phyloP scores from a whole-genome alignment of 257 asterid species.

The Craterostigma plantagineum region DNA sequence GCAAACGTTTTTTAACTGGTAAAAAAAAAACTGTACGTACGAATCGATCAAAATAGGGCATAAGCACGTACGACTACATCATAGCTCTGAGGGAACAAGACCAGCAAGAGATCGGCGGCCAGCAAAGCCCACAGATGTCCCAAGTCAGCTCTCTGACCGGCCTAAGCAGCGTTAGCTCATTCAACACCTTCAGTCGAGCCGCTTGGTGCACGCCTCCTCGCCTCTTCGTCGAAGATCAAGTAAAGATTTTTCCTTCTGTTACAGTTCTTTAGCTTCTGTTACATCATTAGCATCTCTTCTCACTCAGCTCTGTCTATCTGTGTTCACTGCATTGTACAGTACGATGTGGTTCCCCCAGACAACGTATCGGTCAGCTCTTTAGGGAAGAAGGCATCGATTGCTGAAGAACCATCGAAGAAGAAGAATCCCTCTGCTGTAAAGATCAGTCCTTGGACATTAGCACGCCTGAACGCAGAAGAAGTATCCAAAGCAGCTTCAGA shows the following conservation, averaged over 20 bases:
- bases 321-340: too few relatives aligned
- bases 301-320: too few relatives aligned
- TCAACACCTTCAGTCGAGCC: slow-evolving; percentile 69
- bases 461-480: slow-evolving; percentile 82
- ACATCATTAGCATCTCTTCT: background rate
- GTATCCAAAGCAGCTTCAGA: slow-evolving; percentile 95
- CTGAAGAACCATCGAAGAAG: slow-evolving; percentile 57
- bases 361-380: slow-evolving; percentile 67
- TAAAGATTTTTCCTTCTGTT: slow-evolving; percentile 4
- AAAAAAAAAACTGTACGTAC: background rate
- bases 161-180: slow-evolving; percentile 85
- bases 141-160: slow-evolving; percentile 79
- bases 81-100: slow-evolving; percentile 95
- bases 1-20: background rate
- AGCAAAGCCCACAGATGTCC: slow-evolving; percentile 96
- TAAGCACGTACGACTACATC: slow-evolving; percentile 95
- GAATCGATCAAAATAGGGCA: slow-evolving; percentile 39
- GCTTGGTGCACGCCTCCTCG: slow-evolving; percentile 99
- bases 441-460: slow-evolving; percentile 93
- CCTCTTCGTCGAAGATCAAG: slow-evolving; percentile 95
- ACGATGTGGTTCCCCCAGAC: slow-evolving; percentile 80
- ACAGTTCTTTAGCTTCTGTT: background rate
- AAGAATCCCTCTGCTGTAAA: slow-evolving; percentile 67
- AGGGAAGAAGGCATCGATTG: slow-evolving; percentile 32
- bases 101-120: slow-evolving; percentile 51